A percentile compares a stretch with the other conserved stretches of the same genome.
phyloP scores from a whole-genome alignment of 2,329 filamentous ascomycete genomes.

The Pestalotiopsis sp. region DNA sequence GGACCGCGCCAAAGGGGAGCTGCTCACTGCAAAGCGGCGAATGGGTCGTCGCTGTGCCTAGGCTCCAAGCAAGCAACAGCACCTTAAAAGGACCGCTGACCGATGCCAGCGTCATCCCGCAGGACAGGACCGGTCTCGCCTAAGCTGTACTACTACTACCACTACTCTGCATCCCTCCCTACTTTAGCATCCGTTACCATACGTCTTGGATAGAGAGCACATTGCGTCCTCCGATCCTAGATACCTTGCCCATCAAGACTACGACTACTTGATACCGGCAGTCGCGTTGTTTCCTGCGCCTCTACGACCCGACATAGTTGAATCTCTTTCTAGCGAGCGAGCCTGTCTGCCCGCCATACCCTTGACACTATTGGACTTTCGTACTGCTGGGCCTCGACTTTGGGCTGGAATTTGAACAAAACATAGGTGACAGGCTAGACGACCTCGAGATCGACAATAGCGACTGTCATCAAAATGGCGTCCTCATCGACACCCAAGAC shows the following conservation, averaged over 20 bases:
- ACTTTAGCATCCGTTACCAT: background rate
- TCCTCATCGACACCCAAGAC: constrained; percentile 70
- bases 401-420: background rate
- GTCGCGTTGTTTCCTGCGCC: too few relatives aligned
- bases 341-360: too few relatives aligned
- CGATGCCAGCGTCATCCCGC: background rate
- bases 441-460: background rate
- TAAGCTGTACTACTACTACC: background rate
- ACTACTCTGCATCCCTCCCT: background rate
- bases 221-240: background rate
- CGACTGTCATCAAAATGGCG: constrained; percentile 55
- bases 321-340: too few relatives aligned
- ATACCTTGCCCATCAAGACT: too few relatives aligned
- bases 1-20: background rate
- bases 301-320: too few relatives aligned
- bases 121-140: background rate
- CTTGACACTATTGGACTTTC: too few relatives aligned
- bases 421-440: background rate
- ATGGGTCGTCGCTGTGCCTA: background rate
- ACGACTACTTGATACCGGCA: too few relatives aligned
- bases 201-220: background rate
- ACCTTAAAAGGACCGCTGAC: too few relatives aligned
- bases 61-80: background rate
- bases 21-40: background rate
- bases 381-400: background rate